Base-by-base conservation (phyloP, 805 yeast species). In the Barnettozyma pratensis region DNA sequence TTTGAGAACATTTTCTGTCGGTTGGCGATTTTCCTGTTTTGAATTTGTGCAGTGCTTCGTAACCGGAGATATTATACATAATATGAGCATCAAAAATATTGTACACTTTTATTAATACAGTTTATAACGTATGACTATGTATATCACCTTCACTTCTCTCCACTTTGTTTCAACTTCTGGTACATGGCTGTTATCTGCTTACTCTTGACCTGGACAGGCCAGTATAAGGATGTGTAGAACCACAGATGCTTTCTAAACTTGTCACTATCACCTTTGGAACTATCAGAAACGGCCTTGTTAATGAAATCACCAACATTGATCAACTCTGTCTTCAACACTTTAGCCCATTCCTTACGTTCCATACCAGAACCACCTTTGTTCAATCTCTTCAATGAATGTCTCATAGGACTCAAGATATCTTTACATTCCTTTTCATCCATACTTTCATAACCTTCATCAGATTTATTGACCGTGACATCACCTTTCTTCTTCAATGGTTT, bases 181-280 rank as follows among this genome's bases (percentile, higher is more conserved):
- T 87, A 90, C 96, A 90, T 89, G 31, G 79, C 82, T 60, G 76
- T 74, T 53, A 89, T 79, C 68, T 85, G 85, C 37, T 72, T 66
- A 51, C 92, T 83, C 39, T 85, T 80, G n/a, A 83, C 96, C 52
- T 78, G 77, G 4, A 81, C 86, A 3, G 97, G 97, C 97, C 97
- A 89, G 69, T 81, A 89, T 46, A 79, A 76, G 25, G 90, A 75
- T 5, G 94, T 88, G 63, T 84, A 88, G 31, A 86, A 78, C 96
- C 97, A 89, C 50, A 89, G 67, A 58, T 88, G 94, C 61, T 77
- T 83, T 49, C 72, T 70, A 49, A 69, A 57, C 59, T 72, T 76
- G 6, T 66, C 72, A 30, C 70, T 61, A 26, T 70, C 69, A 36
- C 14, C 32, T 12, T 54, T 54, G 4, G 58, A 58, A 3, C 52